A percentile compares a stretch with the other conserved stretches of the same genome.
Conservation (phyloP, 2,329 filamentous ascomycete genomes). For the Bimuria novae-zelandiae region DNA sequence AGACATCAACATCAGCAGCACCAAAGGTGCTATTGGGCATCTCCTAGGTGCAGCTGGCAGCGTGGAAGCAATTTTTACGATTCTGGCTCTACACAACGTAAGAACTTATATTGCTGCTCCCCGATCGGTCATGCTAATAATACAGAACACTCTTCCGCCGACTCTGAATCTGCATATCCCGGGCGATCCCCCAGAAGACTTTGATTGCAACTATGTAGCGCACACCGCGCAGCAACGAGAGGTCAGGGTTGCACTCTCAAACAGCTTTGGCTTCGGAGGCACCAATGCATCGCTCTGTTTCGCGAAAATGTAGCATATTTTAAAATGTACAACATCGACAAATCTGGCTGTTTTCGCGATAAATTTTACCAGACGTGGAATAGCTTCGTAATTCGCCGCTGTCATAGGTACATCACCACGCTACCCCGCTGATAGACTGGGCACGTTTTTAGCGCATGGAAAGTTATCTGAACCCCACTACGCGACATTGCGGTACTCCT, state of each 20-base stretch:
- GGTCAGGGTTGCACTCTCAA: conserved; percentile 79
- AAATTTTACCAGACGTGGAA: not conserved
- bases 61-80: conserved; percentile 83
- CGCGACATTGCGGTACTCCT: not conserved
- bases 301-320: conserved; percentile 51
- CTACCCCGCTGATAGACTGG: conserved; percentile 16
- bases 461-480: conserved; percentile 13
- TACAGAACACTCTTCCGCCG: conserved; percentile 76
- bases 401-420: conserved; percentile 24
- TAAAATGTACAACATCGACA: not conserved
- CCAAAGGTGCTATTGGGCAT: conserved; percentile 92
- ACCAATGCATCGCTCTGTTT: conserved; percentile 93
- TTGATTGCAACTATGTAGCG: conserved; percentile 85
- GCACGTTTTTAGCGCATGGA: conserved; percentile 12
- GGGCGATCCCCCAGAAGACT: conserved; percentile 62
- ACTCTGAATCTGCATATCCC: conserved; percentile 79
- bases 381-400: conserved; percentile 16
- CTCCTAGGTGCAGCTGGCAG: conserved; percentile 89
- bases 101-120: conserved; percentile 41
- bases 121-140: conserved; percentile 16
- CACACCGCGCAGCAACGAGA: conserved; percentile 69
- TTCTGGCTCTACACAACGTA: conserved; percentile 80
- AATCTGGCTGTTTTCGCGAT: not conserved
- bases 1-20: conserved; percentile 84
- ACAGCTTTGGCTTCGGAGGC: conserved; percentile 97